Evolutionary conservation across 2,329 filamentous ascomycete species (phyloP), one percentile per base, ranked within the genome.

Genomic region (Fusarium chlamydosporum): DNA sequence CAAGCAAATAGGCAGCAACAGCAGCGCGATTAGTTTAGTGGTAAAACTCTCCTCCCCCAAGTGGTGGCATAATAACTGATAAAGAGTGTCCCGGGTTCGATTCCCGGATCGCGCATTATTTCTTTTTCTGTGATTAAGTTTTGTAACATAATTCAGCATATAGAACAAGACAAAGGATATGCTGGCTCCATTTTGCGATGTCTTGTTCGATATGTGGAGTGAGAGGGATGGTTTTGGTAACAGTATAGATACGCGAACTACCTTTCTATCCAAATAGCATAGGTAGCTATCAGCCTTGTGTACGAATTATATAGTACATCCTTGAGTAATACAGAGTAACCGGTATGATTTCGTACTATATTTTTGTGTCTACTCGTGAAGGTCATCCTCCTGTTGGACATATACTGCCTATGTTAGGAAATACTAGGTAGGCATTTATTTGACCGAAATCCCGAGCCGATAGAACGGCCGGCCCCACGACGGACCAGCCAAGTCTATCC

Each of bases 11-110:
- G 64, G 53, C 55, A 73, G 60, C 65, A 47, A 72, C 75, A 73
- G 58, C 64, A 47, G 74, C 77, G 73, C 67, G 63, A 68, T 68
- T 79, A 76, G 78, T 79, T 76, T 79, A 79, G 68, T 60, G 78
- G 78, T 79, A 79, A 78, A 77, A 79, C 79, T 62, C 76, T 70
- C 75, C 77, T 77, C 78, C 79, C 78, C 78, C 77, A 79, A 51
- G 34, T 74, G 76, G 31, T 47, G 34, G 47, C 34, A 38, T 7
- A 51, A 55, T n/a, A 55, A 6, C 10, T n/a, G 16, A 55, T 20
- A 55, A 47, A 76, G 73, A 72, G 76, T 64, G 76, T 75, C 68
- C 70, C 69, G 78, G 73, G 78, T 79, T 79, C 78, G 78, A 79
- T 69, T 76, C 78, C 73, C 78, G 70, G 73, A 70, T 72, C 65